These are phyloP conservation scores for Fusarium agapanthi DNA, from an alignment of 2,329 filamentous ascomycete species.

Conservation along the genomic window DNA sequence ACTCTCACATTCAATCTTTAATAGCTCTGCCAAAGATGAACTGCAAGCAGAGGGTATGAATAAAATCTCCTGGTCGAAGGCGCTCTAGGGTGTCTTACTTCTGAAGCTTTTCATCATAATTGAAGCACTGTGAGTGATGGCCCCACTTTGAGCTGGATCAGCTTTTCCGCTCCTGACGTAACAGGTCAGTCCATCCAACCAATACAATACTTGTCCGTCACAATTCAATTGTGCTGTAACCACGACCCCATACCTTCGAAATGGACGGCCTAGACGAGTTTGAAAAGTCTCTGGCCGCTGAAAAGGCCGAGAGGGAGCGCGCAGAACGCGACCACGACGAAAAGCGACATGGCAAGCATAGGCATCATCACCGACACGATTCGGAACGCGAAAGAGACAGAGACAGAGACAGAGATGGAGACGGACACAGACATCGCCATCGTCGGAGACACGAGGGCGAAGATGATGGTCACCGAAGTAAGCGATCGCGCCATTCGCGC, in stretches of 20 bases:
- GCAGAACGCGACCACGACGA: conserved; percentile 55
- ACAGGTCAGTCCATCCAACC: not conserved
- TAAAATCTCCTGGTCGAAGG: accelerated
- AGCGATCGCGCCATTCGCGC: conserved; percentile 44
- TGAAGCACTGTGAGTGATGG: not conserved
- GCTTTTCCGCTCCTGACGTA: conserved; percentile 33
- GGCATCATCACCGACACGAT: conserved; percentile 57
- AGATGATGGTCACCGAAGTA: conserved; percentile 44
- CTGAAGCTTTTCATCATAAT: not conserved
- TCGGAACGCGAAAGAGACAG: conserved; percentile 24
- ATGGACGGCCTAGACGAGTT: conserved; percentile 75
- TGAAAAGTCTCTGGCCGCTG: conserved; percentile 77
- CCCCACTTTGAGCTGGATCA: conserved; percentile 9
- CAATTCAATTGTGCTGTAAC: not conserved
- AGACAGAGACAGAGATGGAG: conserved; percentile 33
- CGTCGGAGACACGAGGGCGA: conserved; percentile 42
- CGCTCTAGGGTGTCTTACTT: not conserved
- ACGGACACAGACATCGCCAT: conserved; percentile 31
- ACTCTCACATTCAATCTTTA: not conserved
- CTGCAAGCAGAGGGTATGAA: accelerated
- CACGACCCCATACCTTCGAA: accelerated
- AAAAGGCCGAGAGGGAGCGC: conserved; percentile 63
- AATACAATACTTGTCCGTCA: not conserved
- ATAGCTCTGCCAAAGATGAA: not conserved
- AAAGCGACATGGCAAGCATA: conserved; percentile 54